These are phyloP conservation scores for Caloboletus inedulis DNA, from an alignment of 1,284 basidiomycete species.

Conservation along the genomic window DNA sequence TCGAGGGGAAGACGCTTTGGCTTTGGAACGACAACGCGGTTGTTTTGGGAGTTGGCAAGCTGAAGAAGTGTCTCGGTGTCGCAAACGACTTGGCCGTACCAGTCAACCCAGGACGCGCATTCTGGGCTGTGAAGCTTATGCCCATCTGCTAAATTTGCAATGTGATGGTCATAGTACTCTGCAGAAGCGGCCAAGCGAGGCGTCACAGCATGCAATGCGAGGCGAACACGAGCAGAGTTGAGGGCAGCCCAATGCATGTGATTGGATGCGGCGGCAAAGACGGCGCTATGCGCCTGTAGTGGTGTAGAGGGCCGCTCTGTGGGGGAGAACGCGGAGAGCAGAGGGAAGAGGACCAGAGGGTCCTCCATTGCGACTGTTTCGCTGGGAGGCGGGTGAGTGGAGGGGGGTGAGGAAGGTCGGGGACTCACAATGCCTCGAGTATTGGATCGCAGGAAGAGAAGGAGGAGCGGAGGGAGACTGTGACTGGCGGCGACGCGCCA, in stretches of 20 bases:
- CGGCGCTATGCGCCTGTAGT: slow-evolving; percentile 52
- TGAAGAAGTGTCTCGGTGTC: slow-evolving; percentile 59
- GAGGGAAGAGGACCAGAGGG: slow-evolving; percentile 23
- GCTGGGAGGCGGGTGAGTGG: slow-evolving; percentile 33
- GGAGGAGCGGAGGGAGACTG: slow-evolving; percentile 74
- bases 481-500: slow-evolving; percentile 63
- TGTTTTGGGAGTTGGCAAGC: slow-evolving; percentile 37
- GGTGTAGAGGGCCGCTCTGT: slow-evolving; percentile 33
- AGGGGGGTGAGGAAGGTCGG: not conserved
- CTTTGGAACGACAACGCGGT: slow-evolving; percentile 23
- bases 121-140: slow-evolving; percentile 17
- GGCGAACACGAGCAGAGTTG: slow-evolving; percentile 55
- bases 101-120: slow-evolving; percentile 87
- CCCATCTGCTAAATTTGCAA: slow-evolving; percentile 33
- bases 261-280: slow-evolving; percentile 48
- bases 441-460: slow-evolving; percentile 76
- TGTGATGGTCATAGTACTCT: slow-evolving; percentile 54
- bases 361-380: slow-evolving; percentile 49
- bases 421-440: slow-evolving; percentile 77
- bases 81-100: slow-evolving; percentile 78
- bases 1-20: slow-evolving; percentile 67
- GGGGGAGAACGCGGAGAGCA: slow-evolving; percentile 25
- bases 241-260: slow-evolving; percentile 47
- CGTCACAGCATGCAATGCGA: slow-evolving; percentile 66
- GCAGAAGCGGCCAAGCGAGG: slow-evolving; percentile 76